A percentile compares a stretch with the other conserved stretches of the same genome.
These are phyloP conservation scores for Candolleomyces eurysporus DNA, from an alignment of 768 basidiomycete species.

Conservation along the genomic window DNA sequence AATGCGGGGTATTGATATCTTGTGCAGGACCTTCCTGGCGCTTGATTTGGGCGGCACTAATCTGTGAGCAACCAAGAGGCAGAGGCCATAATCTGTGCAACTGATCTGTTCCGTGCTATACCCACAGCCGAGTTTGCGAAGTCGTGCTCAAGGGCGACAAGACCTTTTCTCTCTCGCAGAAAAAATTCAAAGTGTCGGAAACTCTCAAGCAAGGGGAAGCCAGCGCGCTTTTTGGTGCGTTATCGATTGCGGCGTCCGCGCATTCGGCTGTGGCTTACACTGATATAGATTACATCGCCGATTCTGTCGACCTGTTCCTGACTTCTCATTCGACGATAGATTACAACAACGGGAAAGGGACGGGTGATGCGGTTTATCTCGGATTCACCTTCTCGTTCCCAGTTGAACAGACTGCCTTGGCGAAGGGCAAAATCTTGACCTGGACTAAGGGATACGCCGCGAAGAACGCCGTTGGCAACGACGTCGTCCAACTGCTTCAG, in stretches of 20 bases:
- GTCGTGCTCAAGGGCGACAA: slow-evolving; percentile 88
- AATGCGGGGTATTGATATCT: slow-evolving; percentile 13
- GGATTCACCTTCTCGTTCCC: slow-evolving; percentile 98
- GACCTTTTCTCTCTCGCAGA: slow-evolving; percentile 86
- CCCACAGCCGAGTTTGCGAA: slow-evolving; percentile 85
- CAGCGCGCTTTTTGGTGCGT: slow-evolving; percentile 75
- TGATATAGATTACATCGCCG: slow-evolving; percentile 88
- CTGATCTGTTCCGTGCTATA: background rate
- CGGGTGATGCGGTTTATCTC: slow-evolving; percentile 47
- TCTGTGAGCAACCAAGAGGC: slow-evolving; percentile 54
- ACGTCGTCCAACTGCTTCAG: slow-evolving; percentile 86
- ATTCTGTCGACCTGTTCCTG: slow-evolving; percentile 93
- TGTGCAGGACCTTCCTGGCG: slow-evolving; percentile 84
- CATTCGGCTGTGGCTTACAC: slow-evolving; percentile 8
- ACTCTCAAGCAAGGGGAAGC: slow-evolving; percentile 92
- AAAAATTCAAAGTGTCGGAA: slow-evolving; percentile 97
- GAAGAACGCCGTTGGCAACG: slow-evolving; percentile 84
- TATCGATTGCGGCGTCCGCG: slow-evolving; percentile 5
- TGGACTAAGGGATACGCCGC: slow-evolving; percentile 98
- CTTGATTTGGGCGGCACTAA: slow-evolving; percentile 98
- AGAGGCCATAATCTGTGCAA: slow-evolving; percentile 1
- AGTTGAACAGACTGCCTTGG: slow-evolving; percentile 93
- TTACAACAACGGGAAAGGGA: slow-evolving; percentile 29
- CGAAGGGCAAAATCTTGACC: slow-evolving; percentile 85
- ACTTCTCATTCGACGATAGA: slow-evolving; percentile 55